phyloP scores from a whole-genome alignment of 208 protist genomes.

The Naegleria lovaniensis region DNA sequence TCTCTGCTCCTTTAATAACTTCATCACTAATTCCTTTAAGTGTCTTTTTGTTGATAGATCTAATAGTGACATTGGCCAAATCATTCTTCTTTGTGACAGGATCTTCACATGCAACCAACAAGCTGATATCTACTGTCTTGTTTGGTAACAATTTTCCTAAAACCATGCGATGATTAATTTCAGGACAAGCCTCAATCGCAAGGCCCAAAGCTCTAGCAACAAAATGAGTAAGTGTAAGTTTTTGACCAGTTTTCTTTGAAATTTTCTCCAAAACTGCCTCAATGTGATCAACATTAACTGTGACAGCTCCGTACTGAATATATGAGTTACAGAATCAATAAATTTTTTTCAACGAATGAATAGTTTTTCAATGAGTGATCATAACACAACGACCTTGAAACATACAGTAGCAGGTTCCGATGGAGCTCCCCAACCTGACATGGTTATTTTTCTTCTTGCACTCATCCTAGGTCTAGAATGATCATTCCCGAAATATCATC shows the following conservation, averaged over 20 bases:
- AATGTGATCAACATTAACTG: background rate
- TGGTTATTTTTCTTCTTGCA: background rate
- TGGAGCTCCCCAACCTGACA: background rate
- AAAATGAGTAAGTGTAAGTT: background rate
- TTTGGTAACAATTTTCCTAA: background rate
- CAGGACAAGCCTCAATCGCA: background rate
- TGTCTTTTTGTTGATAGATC: background rate
- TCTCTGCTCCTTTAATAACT: background rate
- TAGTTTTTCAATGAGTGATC: too few relatives aligned
- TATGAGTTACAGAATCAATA: too few relatives aligned
- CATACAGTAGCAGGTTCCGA: background rate
- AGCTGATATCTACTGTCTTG: background rate
- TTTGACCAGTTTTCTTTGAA: background rate
- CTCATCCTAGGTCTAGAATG: background rate
- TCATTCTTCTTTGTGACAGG: background rate
- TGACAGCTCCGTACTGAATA: background rate
- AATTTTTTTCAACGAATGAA: too few relatives aligned
- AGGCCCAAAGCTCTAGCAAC: background rate
- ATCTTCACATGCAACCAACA: slow-evolving; percentile 7
- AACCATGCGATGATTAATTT: slow-evolving; percentile 13
- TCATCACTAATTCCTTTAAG: background rate
- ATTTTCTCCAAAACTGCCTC: background rate
- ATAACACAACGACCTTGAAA: too few relatives aligned
- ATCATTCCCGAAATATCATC: background rate
- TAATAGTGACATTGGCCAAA: background rate